Evolutionary conservation across 2,329 filamentous ascomycete species (phyloP).

Genomic region (Pseudogymnoascus pannorum): DNA sequence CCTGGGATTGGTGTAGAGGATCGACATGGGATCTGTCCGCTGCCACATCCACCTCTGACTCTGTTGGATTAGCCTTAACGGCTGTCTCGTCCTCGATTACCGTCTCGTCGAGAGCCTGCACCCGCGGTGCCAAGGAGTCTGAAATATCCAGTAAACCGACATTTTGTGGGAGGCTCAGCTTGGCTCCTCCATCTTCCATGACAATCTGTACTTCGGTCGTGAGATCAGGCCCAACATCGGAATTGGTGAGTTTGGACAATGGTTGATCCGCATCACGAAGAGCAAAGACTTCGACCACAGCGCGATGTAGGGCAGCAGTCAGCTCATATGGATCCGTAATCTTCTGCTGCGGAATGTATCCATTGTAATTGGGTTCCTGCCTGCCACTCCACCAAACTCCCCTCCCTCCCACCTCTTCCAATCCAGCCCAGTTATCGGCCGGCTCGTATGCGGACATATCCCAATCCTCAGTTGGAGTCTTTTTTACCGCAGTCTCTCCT

Average conservation of each 20-base stretch:
- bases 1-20: conserved; percentile 30
- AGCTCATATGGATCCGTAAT: conserved; percentile 30
- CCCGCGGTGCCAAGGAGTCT: not conserved
- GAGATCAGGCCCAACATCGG: conserved; percentile 15
- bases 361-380: conserved; percentile 29
- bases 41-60: conserved; percentile 25
- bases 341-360: conserved; percentile 34
- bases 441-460: conserved; percentile 33
- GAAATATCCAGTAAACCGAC: conserved; percentile 16
- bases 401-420: conserved; percentile 47
- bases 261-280: conserved; percentile 37
- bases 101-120: not conserved
- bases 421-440: conserved; percentile 42
- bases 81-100: conserved; percentile 14
- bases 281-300: conserved; percentile 48
- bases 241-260: conserved; percentile 17
- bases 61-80: conserved; percentile 20
- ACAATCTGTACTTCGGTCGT: conserved; percentile 24
- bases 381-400: conserved; percentile 31
- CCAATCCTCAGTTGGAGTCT: not conserved
- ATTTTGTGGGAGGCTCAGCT: conserved; percentile 19
- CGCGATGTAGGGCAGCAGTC: conserved; percentile 42
- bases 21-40: conserved; percentile 22
- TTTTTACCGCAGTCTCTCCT: not conserved
- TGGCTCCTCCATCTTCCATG: conserved; percentile 13